Evolutionary conservation across 2,329 filamentous ascomycete genomes (phyloP), one percentile per base, ranked within the genome.

Genomic region (Hypocreales sp.): DNA sequence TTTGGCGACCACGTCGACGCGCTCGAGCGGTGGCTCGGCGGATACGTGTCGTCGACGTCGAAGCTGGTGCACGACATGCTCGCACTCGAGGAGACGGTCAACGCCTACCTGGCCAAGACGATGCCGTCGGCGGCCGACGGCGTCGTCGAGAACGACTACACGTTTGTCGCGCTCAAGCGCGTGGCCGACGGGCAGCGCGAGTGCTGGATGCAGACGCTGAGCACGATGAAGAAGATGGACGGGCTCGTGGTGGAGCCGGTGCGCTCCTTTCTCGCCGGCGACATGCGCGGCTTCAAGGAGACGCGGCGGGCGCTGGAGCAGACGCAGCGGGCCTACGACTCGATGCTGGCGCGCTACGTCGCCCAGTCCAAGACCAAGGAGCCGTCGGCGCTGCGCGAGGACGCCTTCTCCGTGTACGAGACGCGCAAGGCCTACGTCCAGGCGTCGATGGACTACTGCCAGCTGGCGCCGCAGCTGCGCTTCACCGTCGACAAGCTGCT

Each of bases 341-440:
- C 69, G 29, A 72, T 80, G 4, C 67, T 94, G 31, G 71, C 80
- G 14, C 73, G 86, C 32, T 95, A 92, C 46, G 68, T 84, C 5
- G 63, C 69, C 4, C 84, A 94, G 52, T 79, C 76, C 38, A 95
- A 94, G 60, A 77, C 82, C 5, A 98, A 95, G 54, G 90, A 98
- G 51, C 72, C 87, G 0, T 94, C 84, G 0, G 72, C 84, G 1
- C 61, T 98, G 30, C 70, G 90, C 33, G 90, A 98, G 51, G 90
- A 98, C 53, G 90, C 90, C 1, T 98, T 98, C 44, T 77, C 90
- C 47, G 72, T 95, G 20, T 90, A 93, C 47, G 90, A 95, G 58
- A 80, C 82, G 15, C 72, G 87, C 32, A 92, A 90, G 45, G 71
- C 75, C 18, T 98, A 98, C 48, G 62, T 95, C 23, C 87, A 84